Conservation (phyloP, 1,284 basidiomycete species). For the Anthracocystis setariae region DNA sequence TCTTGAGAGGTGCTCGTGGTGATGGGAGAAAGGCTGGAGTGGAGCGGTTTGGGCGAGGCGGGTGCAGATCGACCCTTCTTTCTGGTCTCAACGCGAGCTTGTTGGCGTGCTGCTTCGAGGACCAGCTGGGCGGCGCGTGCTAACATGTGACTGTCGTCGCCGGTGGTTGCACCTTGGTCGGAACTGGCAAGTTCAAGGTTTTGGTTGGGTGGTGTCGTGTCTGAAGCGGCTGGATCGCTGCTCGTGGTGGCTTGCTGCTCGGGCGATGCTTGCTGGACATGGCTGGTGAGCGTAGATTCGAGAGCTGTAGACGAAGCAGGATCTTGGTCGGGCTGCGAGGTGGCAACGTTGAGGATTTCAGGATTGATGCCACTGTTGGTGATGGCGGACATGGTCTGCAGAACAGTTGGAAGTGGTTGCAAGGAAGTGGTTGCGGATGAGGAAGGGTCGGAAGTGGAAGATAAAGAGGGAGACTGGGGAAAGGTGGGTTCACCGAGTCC, state of each 20-base stretch:
- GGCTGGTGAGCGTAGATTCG: no score
- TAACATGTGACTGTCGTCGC: constrained; percentile 45
- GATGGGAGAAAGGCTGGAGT: constrained; percentile 22
- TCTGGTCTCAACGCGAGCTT: constrained; percentile 42
- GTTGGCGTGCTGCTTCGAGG: constrained; percentile 49
- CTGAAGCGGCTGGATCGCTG: constrained; percentile 16
- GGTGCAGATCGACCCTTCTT: constrained; percentile 45
- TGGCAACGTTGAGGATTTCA: constrained; percentile 18
- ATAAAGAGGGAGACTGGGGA: not conserved
- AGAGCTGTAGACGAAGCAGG: not conserved
- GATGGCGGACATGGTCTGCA: constrained; percentile 36
- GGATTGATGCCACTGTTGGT: constrained; percentile 38
- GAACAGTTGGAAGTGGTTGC: constrained; percentile 20
- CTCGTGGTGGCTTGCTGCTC: constrained; percentile 4
- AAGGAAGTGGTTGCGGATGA: not conserved
- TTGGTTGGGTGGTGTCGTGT: constrained; percentile 21
- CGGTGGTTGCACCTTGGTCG: constrained; percentile 9
- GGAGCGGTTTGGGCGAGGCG: constrained; percentile 38
- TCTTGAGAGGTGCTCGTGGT: constrained; percentile 9
- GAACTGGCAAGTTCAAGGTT: constrained; percentile 20
- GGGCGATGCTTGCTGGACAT: no score
- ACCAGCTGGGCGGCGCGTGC: constrained; percentile 50
- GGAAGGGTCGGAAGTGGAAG: constrained; percentile 1
- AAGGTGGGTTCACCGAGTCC: constrained; percentile 44
- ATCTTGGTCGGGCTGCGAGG: constrained; percentile 3